A percentile compares a stretch with the other conserved stretches of the same genome.
phyloP scores from a whole-genome alignment of 2,329 filamentous ascomycete species.

The Calycina herbarum region DNA sequence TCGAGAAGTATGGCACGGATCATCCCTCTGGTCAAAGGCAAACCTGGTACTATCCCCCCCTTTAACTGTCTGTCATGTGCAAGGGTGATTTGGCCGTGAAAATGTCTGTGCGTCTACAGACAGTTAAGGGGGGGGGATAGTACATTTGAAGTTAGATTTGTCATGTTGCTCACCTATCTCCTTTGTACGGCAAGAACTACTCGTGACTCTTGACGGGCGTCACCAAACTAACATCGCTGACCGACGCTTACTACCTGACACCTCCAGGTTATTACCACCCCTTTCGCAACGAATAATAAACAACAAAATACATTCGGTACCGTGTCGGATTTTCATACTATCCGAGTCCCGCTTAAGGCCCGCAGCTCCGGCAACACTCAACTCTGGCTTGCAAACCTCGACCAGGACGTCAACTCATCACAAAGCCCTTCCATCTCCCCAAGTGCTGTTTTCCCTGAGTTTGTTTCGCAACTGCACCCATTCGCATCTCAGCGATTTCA shows the following conservation, averaged over 20 bases:
- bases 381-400: background rate
- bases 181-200: background rate
- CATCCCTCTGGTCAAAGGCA: too few species aligned
- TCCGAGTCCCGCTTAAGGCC: background rate
- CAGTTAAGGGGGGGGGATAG: too few species aligned
- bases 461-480: background rate
- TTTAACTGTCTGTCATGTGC: too few species aligned
- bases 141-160: background rate
- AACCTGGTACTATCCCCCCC: background rate
- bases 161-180: background rate
- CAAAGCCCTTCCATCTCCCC: background rate
- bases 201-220: background rate
- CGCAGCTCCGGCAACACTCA: background rate
- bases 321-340: background rate
- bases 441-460: background rate
- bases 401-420: background rate
- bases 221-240: conserved; percentile 1
- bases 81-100: too few species aligned
- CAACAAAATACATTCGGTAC: background rate
- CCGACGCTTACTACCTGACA: background rate
- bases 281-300: background rate
- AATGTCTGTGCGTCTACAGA: too few species aligned
- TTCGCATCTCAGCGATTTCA: background rate
- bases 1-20: too few species aligned
- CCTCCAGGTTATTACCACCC: background rate